Evolutionary conservation across 495 filamentous ascomycete genomes (phyloP).

Genomic region (Cryomyces minteri): DNA sequence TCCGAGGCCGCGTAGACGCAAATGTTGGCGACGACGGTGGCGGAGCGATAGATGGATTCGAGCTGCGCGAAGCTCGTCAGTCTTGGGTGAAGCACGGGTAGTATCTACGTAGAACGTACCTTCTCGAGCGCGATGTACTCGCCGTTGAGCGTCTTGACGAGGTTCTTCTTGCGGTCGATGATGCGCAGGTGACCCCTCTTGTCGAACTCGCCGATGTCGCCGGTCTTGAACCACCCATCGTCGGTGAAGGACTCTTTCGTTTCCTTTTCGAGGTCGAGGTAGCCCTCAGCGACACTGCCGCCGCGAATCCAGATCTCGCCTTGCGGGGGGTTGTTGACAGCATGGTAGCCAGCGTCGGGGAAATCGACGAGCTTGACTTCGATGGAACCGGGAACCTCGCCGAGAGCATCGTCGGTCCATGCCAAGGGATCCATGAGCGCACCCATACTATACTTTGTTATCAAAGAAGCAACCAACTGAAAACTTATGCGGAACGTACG

Average conservation of each 20-base stretch:
- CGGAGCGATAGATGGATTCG: conserved; percentile 81
- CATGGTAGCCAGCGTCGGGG: conserved; percentile 76
- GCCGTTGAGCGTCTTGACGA: conserved; percentile 88
- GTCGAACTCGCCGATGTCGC: conserved; percentile 87
- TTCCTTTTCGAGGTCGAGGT: conserved; percentile 72
- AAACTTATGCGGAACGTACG: too few relatives aligned
- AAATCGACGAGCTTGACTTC: conserved; percentile 96
- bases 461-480: too few relatives aligned
- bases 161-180: conserved; percentile 96
- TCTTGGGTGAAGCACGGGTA: neutral
- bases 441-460: too few relatives aligned
- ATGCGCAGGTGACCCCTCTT: conserved; percentile 62
- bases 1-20: conserved; percentile 75
- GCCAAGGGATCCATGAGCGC: conserved; percentile 73
- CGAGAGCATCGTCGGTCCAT: conserved; percentile 71
- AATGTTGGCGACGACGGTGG: conserved; percentile 77
- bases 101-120: conserved; percentile 9
- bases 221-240: conserved; percentile 92
- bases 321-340: conserved; percentile 78
- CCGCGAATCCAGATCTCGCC: conserved; percentile 91
- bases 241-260: conserved; percentile 53
- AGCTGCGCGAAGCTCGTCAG: conserved; percentile 27
- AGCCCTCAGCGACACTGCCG: conserved; percentile 48
- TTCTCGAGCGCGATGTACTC: conserved; percentile 99
- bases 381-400: conserved; percentile 60